Conservation (phyloP, 805 yeast species). For the Debaryomyces tyrocola region DNA sequence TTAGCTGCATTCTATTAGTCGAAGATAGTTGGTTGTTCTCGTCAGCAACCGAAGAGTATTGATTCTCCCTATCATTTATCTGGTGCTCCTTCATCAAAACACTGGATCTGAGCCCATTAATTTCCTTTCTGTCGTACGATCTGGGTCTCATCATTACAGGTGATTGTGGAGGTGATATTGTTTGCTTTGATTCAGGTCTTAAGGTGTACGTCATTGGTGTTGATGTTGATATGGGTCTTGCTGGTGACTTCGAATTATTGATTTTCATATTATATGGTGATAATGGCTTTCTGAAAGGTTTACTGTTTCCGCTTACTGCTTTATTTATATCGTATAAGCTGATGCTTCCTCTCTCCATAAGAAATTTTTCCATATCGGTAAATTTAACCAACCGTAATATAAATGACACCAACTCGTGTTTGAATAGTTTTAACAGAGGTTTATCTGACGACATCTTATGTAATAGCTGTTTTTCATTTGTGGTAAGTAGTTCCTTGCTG, state of each 20-base stretch:
- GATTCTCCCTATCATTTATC: constrained; percentile 13
- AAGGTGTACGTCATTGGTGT: constrained; percentile 1
- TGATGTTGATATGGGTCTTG: background rate
- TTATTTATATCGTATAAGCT: constrained; percentile 4
- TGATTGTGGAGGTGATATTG: constrained; percentile 9
- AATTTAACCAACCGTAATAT: constrained; percentile 22
- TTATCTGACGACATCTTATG: constrained; percentile 15
- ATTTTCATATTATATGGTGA: constrained; percentile 2
- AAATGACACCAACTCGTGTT: constrained; percentile 22
- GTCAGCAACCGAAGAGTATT: constrained; percentile 7
- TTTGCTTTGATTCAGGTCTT: constrained; percentile 1
- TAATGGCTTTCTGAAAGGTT: background rate
- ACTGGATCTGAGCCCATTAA: background rate
- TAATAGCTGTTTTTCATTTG: constrained; percentile 15
- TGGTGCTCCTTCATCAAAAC: constrained; percentile 10
- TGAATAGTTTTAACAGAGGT: constrained; percentile 20
- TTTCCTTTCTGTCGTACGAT: background rate
- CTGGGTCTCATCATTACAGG: constrained; percentile 1
- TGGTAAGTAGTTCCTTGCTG: constrained; percentile 13
- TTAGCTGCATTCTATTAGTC: constrained; percentile 5
- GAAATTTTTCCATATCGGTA: constrained; percentile 17
- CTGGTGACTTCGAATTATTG: background rate
- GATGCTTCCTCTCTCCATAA: constrained; percentile 21
- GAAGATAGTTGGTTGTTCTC: constrained; percentile 9
- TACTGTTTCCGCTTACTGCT: background rate